Percentiles rank a stretch among this genome's conserved stretches.
Conservation (phyloP, 1,284 basidiomycete species). For the Chalciporus sp. region DNA sequence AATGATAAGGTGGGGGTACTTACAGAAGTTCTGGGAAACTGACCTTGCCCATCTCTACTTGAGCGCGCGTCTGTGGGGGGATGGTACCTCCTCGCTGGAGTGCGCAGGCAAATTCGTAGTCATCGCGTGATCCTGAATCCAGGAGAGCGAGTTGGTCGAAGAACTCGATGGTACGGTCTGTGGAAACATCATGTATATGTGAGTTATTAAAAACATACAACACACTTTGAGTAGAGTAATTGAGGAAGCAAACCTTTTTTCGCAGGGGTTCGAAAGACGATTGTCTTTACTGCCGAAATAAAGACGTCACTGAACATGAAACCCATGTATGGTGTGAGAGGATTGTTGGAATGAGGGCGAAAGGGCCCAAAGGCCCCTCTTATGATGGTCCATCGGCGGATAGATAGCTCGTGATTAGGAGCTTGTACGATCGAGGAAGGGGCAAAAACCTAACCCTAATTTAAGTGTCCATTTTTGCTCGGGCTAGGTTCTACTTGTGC, state of each 20-base stretch:
- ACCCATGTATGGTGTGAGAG: not conserved
- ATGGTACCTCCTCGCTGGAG: constrained; percentile 13
- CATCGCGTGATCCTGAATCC: constrained; percentile 21
- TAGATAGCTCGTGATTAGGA: not conserved
- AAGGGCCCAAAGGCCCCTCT: not conserved
- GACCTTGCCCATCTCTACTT: constrained; percentile 15
- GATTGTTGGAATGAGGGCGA: too few species aligned
- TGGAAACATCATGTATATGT: not conserved
- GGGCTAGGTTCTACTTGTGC: too few species aligned
- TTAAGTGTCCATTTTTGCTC: not conserved
- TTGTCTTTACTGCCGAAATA: not conserved
- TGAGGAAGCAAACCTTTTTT: constrained; percentile 7
- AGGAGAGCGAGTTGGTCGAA: constrained; percentile 18
- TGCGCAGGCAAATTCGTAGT: constrained; percentile 18
- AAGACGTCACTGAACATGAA: not conserved
- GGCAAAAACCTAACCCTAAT: not conserved
- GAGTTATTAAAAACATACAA: too few species aligned
- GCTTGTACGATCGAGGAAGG: not conserved
- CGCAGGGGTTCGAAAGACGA: not conserved
- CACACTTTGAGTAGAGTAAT: not conserved
- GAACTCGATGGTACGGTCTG: constrained; percentile 11
- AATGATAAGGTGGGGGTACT: not conserved
- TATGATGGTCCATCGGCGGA: too few species aligned
- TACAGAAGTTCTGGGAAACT: constrained; percentile 23
- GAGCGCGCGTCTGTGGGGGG: constrained; percentile 21